phyloP scores from a whole-genome alignment of 2,329 filamentous ascomycete species.

The Cordyceps cateniannulata region DNA sequence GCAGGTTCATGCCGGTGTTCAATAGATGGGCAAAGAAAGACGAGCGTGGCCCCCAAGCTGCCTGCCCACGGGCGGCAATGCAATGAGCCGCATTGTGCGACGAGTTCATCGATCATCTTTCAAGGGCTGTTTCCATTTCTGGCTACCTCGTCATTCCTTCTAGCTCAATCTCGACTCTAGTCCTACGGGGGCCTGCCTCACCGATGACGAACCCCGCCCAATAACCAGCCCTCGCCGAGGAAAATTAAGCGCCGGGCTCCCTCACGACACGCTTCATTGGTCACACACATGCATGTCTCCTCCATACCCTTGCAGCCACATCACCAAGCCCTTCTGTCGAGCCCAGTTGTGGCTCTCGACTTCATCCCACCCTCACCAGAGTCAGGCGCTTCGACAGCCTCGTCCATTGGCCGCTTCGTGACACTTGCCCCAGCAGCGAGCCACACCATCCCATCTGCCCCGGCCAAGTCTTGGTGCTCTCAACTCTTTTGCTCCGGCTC shows the following conservation, averaged over 20 bases:
- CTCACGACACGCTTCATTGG: slow-evolving; percentile 10
- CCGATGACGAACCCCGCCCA: background rate
- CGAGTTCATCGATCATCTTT: slow-evolving; percentile 4
- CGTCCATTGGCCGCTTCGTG: slow-evolving; percentile 3
- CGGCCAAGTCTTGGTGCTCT: background rate
- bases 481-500: background rate
- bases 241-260: slow-evolving; percentile 12
- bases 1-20: background rate
- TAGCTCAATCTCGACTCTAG: background rate
- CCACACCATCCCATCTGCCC: slow-evolving; percentile 2
- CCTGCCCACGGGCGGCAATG: background rate
- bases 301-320: slow-evolving; percentile 4
- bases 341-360: slow-evolving; percentile 9
- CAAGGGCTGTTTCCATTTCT: background rate
- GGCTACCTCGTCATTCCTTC: background rate
- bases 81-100: slow-evolving; percentile 1
- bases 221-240: background rate
- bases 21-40: background rate
- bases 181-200: background rate
- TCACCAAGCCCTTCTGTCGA: background rate
- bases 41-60: background rate
- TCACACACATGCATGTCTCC: background rate
- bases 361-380: slow-evolving; percentile 3
- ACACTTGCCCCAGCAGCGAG: background rate
- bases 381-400: slow-evolving; percentile 1